These are phyloP conservation scores for Coemansia sp. DNA, from an alignment of 192 early-diverging fungal species.

Conservation along the genomic window DNA sequence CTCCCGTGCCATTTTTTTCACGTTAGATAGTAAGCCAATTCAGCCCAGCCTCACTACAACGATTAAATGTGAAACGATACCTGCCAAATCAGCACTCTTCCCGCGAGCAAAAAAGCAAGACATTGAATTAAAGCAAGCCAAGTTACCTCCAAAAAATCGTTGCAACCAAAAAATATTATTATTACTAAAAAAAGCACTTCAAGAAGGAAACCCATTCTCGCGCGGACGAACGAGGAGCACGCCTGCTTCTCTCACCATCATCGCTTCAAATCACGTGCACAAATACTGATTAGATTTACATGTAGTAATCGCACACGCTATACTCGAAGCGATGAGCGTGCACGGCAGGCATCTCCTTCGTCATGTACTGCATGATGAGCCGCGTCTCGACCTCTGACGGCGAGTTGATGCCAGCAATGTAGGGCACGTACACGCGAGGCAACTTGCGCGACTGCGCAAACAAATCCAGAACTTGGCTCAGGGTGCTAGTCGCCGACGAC, in stretches of 20 bases:
- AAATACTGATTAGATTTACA: background rate
- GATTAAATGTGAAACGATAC: no score
- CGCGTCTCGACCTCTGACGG: constrained; percentile 51
- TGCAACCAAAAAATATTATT: no score
- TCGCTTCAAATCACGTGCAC: background rate
- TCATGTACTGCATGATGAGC: constrained; percentile 50
- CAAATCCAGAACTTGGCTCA: constrained; percentile 42
- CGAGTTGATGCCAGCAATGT: constrained; percentile 38
- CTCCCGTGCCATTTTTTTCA: no score
- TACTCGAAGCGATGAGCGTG: constrained; percentile 53
- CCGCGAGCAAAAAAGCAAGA: no score
- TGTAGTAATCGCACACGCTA: constrained; percentile 39
- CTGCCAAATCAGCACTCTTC: no score
- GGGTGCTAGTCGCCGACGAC: constrained; percentile 48
- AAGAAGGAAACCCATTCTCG: no score
- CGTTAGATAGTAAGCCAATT: no score
- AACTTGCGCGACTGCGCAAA: constrained; percentile 34
- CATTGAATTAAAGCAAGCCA: no score
- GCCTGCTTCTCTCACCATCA: background rate
- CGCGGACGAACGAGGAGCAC: background rate
- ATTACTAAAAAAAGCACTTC: no score
- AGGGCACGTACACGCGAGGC: constrained; percentile 51
- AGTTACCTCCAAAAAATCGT: no score
- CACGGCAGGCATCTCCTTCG: constrained; percentile 48
- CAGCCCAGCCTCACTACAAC: no score